Evolutionary conservation across 2,329 filamentous ascomycete genomes (phyloP), one percentile per base, ranked within the genome.

Genomic region (Gaeumannomyces sp.): DNA sequence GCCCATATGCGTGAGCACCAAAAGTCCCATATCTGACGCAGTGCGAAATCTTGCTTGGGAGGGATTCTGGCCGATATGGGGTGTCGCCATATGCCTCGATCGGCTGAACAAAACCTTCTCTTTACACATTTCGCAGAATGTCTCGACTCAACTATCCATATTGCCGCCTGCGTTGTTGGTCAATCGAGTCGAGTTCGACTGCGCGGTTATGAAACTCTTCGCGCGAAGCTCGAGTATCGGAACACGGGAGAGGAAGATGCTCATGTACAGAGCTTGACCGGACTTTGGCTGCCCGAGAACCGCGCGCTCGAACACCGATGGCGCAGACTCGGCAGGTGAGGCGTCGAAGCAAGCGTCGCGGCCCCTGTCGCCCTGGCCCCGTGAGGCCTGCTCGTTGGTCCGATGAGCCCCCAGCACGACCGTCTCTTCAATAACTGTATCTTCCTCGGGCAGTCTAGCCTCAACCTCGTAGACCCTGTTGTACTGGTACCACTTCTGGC

Each of bases 221-320:
- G 72, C 76, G 67, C 79, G 84, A 61, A 91, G 73, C 68, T 86
- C 83, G 25, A 82, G 80, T 45, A 91, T 74, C 16, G 83, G 75
- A 19, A 75, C 74, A 31, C 77, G 73, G 0, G 86, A 85, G 22
- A 91, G 72, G 68, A 89, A 87, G 28, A 89, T 76, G 67, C 82
- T 85, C 79, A 91, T 76, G 57, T 85, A 80, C 22, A 64, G 62
- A 83, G 83, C 63, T 75, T 78, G 66, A 79, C 78, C 67, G 79
- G 62, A 73, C 28, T 79, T 76, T n/a, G 76, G 75, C 57, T 71
- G 57, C 45, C 62, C 77, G 33, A 81, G 80, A 11, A 84, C 75
- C 6, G 84, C 83, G 67, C 80, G 77, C 72, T 85, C 81, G 67
- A 88, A 83, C 2, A 83, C 79, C n/a, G 77, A 82, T 66, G 81